These are phyloP conservation scores for Aureobasidium mangrovei DNA, from an alignment of 2,329 filamentous ascomycete species.

Conservation along the genomic window DNA sequence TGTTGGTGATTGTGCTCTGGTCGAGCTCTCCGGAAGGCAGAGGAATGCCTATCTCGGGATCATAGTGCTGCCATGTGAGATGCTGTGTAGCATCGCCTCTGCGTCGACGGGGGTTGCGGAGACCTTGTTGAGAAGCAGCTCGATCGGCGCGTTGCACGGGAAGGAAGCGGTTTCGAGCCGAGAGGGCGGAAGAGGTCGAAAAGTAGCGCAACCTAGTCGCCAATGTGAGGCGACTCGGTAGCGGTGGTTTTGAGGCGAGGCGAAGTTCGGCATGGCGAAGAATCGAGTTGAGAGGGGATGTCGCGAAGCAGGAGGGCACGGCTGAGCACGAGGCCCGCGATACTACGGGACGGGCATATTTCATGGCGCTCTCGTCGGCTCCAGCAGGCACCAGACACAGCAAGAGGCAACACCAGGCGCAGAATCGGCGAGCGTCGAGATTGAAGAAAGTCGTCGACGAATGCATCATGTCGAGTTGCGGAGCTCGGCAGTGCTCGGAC, in stretches of 20 bases:
- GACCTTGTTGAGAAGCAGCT: not conserved
- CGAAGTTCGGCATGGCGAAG: not conserved
- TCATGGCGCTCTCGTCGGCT: constrained; percentile 21
- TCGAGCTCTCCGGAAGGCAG: constrained; percentile 24
- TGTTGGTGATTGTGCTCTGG: constrained; percentile 22
- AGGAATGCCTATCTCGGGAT: constrained; percentile 29
- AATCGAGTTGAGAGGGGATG: not conserved
- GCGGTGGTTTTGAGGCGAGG: not conserved
- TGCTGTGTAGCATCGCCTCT: constrained; percentile 2
- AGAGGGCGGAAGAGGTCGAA: not conserved
- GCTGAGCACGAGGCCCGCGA: constrained; percentile 19
- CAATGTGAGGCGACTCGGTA: not conserved
- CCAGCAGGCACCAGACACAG: not conserved
- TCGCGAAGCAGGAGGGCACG: not conserved
- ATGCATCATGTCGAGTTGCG: constrained; percentile 6
- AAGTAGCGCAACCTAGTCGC: not conserved
- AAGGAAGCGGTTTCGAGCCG: not conserved
- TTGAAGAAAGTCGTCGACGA: constrained; percentile 2
- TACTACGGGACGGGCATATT: constrained; percentile 27
- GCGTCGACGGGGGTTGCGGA: not conserved
- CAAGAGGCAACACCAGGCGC: not conserved
- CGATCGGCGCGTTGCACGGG: not conserved
- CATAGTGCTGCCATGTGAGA: constrained; percentile 31
- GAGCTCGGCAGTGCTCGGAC: constrained; percentile 20
- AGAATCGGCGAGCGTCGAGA: not conserved